Base-by-base conservation (phyloP, 345 rosid species). In the Lepidium africanum region DNA sequence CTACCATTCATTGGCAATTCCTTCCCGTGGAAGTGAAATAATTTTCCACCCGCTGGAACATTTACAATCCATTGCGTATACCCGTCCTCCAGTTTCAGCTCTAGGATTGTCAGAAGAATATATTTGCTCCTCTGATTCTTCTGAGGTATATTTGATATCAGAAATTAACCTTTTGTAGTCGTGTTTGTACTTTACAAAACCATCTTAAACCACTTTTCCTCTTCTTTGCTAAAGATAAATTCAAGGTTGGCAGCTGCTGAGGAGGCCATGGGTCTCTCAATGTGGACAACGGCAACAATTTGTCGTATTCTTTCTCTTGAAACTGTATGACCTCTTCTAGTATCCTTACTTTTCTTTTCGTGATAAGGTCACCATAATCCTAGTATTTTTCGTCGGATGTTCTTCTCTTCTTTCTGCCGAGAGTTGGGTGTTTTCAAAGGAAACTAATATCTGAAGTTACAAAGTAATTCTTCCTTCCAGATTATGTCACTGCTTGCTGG, bases 211-310 rank as follows among this genome's bases (percentile, higher is more conserved):
- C 50, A 75, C 19, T 35, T 37, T 67, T 47, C 58, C 50, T 55
- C 16, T 57, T 74, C 56, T 74, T 58, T 76, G 54, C 69, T 57
- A 70, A 83, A 89, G 96, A 88, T 80, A 63, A 77, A 83, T 67
- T 83, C 84, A 40, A 85, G 80, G 79, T 72, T 91, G 76, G 82
- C 90, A 65, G 91, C 86, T 71, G 93, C 93, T 57, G 97, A 95
- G 83, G 97, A 91, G 80, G 93, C 96, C 70, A 76, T 84, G 79
- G 81, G 96, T 14, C 88, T 95, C 61, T 89, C 99, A 39, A 56
- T 87, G 77, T 95, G 96, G 97, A 89, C 99, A 63, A 87, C 91
- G n/a, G 96, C 97, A 75, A 86, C 97, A n/a, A 69, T 89, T 67
- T 95, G 99, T 46, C 88, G 99, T 57, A 83, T 86, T 72, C 87